phyloP scores from a whole-genome alignment of 768 basidiomycete genomes.

The Pleurotus pulmonarius region DNA sequence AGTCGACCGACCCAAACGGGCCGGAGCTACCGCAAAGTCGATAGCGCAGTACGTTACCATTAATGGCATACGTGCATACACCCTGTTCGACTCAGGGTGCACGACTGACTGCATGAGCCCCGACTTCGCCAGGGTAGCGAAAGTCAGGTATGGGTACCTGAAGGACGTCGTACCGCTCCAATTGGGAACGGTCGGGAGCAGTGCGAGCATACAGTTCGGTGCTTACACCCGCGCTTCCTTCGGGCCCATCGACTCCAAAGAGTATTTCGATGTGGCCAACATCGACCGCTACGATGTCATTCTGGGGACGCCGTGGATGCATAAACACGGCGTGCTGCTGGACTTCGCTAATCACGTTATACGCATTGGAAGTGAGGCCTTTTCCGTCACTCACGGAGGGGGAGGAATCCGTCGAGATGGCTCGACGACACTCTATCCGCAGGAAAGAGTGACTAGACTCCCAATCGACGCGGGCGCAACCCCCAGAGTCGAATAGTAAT shows the following conservation, averaged over 20 bases:
- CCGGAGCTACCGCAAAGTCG: background rate
- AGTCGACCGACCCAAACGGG: background rate
- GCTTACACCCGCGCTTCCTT: slow-evolving; percentile 10
- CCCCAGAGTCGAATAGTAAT: too few species aligned
- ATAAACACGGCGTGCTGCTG: slow-evolving; percentile 15
- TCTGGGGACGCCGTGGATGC: slow-evolving; percentile 30
- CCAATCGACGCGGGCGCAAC: background rate
- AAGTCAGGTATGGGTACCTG: slow-evolving; percentile 9
- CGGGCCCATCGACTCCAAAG: background rate
- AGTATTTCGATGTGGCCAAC: slow-evolving; percentile 31
- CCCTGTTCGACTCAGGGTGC: slow-evolving; percentile 14
- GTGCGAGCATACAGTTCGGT: slow-evolving; percentile 24
- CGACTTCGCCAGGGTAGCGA: slow-evolving; percentile 14
- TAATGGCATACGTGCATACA: slow-evolving; percentile 8
- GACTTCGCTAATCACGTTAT: slow-evolving; percentile 15
- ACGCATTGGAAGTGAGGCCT: too few species aligned
- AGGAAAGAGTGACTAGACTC: background rate
- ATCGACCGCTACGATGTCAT: slow-evolving; percentile 32
- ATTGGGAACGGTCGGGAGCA: slow-evolving; percentile 27
- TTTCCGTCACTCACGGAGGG: background rate
- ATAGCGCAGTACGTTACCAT: background rate
- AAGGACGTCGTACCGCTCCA: slow-evolving; percentile 19
- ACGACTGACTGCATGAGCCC: slow-evolving; percentile 17
- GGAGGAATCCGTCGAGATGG: background rate
- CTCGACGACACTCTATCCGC: background rate